Percentiles rank a stretch among this genome's conserved stretches.
These are phyloP conservation scores for Boletellus ananas DNA, from an alignment of 768 basidiomycete species.

Conservation along the genomic window DNA sequence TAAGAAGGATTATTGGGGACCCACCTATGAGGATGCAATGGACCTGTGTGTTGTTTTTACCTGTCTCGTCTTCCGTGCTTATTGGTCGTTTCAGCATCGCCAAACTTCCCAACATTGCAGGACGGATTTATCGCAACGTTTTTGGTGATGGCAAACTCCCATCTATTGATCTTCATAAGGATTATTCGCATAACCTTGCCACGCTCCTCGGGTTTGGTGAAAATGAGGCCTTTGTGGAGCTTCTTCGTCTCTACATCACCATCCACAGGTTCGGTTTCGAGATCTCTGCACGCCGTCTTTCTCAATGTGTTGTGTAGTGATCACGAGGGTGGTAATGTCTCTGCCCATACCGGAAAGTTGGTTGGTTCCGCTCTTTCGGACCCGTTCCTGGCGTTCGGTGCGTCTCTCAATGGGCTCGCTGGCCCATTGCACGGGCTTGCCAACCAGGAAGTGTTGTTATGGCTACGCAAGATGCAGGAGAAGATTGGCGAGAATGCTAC, in stretches of 20 bases:
- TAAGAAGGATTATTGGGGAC: conserved; percentile 97
- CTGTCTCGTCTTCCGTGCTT: neutral
- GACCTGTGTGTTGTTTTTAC: conserved; percentile 53
- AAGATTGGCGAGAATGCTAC: conserved; percentile 82
- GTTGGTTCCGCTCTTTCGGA: conserved; percentile 96
- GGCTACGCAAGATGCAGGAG: conserved; percentile 91
- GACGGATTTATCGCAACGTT: conserved; percentile 85
- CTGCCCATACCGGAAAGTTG: conserved; percentile 89
- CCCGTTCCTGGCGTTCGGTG: conserved; percentile 92
- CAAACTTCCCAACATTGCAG: conserved; percentile 95
- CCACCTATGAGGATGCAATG: conserved; percentile 87
- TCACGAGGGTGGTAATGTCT: conserved; percentile 98
- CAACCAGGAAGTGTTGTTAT: conserved; percentile 95
- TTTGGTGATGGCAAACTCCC: conserved; percentile 87
- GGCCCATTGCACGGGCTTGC: conserved; percentile 96
- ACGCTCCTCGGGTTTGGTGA: conserved; percentile 90
- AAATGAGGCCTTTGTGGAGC: conserved; percentile 84
- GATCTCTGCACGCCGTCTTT: neutral
- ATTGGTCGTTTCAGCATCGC: conserved; percentile 62
- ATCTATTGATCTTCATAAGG: conserved; percentile 77
- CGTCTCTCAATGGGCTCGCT: conserved; percentile 92
- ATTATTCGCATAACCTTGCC: conserved; percentile 87
- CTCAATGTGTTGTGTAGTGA: conserved; percentile 47
- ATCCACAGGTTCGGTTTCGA: conserved; percentile 69
- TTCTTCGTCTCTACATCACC: conserved; percentile 93